A percentile compares a stretch with the other conserved stretches of the same genome.
Evolutionary conservation across 768 basidiomycete species (phyloP).

Genomic region (Panus rudis): DNA sequence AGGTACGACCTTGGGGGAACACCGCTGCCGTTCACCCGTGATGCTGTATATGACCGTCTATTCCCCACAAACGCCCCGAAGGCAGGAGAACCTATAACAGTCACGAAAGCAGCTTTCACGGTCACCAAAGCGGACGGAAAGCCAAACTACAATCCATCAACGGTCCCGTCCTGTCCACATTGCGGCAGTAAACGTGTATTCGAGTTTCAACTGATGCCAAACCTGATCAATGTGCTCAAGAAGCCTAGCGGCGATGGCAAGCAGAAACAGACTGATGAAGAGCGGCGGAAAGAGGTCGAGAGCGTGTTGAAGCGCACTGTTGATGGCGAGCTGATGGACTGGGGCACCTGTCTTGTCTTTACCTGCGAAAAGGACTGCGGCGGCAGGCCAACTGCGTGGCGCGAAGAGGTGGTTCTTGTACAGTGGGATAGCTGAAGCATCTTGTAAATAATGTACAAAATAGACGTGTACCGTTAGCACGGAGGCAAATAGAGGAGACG

Average conservation of each 20-base stretch:
- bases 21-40: conserved; percentile 83
- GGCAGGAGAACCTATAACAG: conserved; percentile 44
- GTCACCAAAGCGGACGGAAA: conserved; percentile 39
- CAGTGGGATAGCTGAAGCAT: conserved; percentile 66
- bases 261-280: conserved; percentile 50
- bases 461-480: too few relatives aligned
- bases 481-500: too few relatives aligned
- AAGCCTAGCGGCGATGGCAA: conserved; percentile 21
- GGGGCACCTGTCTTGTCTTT: conserved; percentile 90
- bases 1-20: conserved; percentile 86
- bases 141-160: conserved; percentile 46
- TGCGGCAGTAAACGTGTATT: conserved; percentile 71
- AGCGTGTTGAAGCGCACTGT: conserved; percentile 39
- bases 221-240: conserved; percentile 74
- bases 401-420: conserved; percentile 67
- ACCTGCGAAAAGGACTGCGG: conserved; percentile 82
- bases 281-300: conserved; percentile 58
- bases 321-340: conserved; percentile 74
- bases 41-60: conserved; percentile 61
- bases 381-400: conserved; percentile 45
- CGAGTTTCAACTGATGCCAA: conserved; percentile 94
- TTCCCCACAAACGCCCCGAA: too few relatives aligned
- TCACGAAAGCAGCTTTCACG: conserved; percentile 57
- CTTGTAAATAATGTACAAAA: too few relatives aligned
- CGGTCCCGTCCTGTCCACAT: conserved; percentile 55